Evolutionary conservation across 805 yeast genomes (phyloP), one percentile per base, ranked within the genome.

Genomic region (Peterozyma xylosa): DNA sequence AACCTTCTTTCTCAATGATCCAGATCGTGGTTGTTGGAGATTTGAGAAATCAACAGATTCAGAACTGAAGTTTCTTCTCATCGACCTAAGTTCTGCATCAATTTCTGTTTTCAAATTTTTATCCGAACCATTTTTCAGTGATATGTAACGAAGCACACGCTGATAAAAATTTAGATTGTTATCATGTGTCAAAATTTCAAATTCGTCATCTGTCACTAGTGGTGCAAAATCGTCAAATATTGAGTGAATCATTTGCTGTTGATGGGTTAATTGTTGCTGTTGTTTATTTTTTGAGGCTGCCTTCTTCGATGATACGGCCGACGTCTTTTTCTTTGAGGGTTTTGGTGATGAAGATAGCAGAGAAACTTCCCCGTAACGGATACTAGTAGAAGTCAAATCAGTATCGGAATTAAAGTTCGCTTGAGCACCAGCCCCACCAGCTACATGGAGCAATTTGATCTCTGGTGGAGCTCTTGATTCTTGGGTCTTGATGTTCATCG

Each of bases 391-490:
- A 13, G 42, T 34, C n/a, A 41, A 30, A 16, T 41, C 43, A 10
- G 43, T 41, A 30, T 40, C 42, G 2, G 39, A 35, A 3, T 38
- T 35, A 5, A 38, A 41, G 10, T 15, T n/a, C 7, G 21, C 42
- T 18, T 21, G 32, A n/a, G 18, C 13, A 11, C 10, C 15, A 11
- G 10, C 34, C 15, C 15, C 11, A 16, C 14, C 11, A 15, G 42
- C n/a, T 32, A 9, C 14, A 11, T 34, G 11, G 11, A 34, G 33
- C 3, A n/a, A 9, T 13, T 37, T 21, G 11, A 10, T 13, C 13
- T n/a, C 14, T 4, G 40, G 30, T 21, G 27, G 27, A 5, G 27
- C 4, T 21, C 27, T 21, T 21, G 27, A 21, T 21, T 21, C 27
- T 21, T 21, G 27, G 7, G 4, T 7, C 7, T 21, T 21, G 27